A percentile compares a stretch with the other conserved stretches of the same genome.
Conservation (phyloP, 164 flowering plant genomes). For the Macadamia integrifolia region DNA sequence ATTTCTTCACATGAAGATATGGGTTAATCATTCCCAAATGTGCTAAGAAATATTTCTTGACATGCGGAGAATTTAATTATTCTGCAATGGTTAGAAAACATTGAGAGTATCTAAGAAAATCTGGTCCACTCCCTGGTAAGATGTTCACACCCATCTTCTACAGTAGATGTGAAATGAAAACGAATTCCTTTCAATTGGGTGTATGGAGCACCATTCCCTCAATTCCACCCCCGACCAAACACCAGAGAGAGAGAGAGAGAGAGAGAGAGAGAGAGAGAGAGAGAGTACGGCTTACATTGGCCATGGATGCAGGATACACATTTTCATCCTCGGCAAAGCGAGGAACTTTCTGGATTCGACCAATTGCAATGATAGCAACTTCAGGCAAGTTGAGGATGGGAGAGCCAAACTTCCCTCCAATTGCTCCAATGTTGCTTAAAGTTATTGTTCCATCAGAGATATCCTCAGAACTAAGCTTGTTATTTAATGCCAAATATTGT, state of each 20-base stretch:
- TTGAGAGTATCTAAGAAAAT: not conserved
- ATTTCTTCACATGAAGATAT: not conserved
- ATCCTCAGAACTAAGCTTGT: constrained; percentile 76
- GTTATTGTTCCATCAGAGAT: constrained; percentile 87
- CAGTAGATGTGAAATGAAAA: not conserved
- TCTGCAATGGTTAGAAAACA: not conserved
- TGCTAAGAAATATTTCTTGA: not conserved
- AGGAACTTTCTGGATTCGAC: constrained; percentile 73
- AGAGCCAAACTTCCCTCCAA: constrained; percentile 89
- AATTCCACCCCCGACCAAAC: too few relatives aligned
- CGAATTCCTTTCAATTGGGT: too few relatives aligned
- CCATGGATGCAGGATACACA: constrained; percentile 63
- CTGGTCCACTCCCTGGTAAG: not conserved
- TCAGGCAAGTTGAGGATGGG: constrained; percentile 89
- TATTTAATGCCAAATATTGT: constrained; percentile 57
- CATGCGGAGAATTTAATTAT: not conserved
- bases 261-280: constrained; percentile 15
- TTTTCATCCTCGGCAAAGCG: constrained; percentile 63
- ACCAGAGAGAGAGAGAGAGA: not conserved
- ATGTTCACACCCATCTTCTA: not conserved
- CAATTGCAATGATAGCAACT: constrained; percentile 88
- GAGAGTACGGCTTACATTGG: constrained; percentile 46
- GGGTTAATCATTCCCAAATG: too few relatives aligned
- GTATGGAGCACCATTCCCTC: too few relatives aligned
- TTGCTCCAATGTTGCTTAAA: constrained; percentile 90